Evolutionary conservation across 2,329 filamentous ascomycete genomes (phyloP).

Genomic region (Alternaria novae-zelandiae): DNA sequence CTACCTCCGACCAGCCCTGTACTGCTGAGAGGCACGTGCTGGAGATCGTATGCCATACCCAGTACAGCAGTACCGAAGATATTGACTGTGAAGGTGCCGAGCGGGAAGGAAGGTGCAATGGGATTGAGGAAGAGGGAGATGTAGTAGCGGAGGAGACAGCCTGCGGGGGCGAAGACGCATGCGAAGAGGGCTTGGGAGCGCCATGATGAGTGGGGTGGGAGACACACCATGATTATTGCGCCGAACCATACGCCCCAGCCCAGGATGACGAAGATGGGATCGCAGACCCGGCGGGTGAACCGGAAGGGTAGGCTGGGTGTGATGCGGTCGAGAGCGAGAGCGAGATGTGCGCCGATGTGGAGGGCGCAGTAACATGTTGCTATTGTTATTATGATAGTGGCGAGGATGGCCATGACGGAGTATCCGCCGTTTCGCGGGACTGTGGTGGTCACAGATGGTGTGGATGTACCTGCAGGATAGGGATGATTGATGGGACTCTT

Average conservation of each 20-base stretch:
- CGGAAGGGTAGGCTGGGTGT: conserved; percentile 67
- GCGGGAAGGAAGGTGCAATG: conserved; percentile 70
- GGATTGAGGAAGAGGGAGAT: conserved; percentile 74
- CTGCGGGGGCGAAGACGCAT: conserved; percentile 80
- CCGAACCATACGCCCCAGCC: conserved; percentile 80
- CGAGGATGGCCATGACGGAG: conserved; percentile 80
- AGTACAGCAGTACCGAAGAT: conserved; percentile 76
- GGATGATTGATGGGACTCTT: conserved; percentile 57
- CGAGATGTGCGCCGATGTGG: conserved; percentile 76
- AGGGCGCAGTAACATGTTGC: conserved; percentile 73
- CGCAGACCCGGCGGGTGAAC: conserved; percentile 65
- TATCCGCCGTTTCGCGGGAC: conserved; percentile 72
- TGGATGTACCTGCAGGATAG: conserved; percentile 29
- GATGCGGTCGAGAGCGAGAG: conserved; percentile 64
- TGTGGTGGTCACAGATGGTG: conserved; percentile 37
- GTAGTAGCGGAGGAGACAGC: conserved; percentile 79
- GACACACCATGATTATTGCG: conserved; percentile 72
- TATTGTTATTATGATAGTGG: conserved; percentile 75
- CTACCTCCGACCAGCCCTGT: conserved; percentile 52
- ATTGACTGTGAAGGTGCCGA: conserved; percentile 87
- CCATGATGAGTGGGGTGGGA: conserved; percentile 75
- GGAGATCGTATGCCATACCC: conserved; percentile 79
- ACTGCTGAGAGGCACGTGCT: conserved; percentile 64
- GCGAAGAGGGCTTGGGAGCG: conserved; percentile 77
- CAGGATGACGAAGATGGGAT: conserved; percentile 68